A percentile compares a stretch with the other conserved stretches of the same genome.
phyloP scores from a whole-genome alignment of 805 yeast genomes.

The Zygotorulaspora danielsina region DNA sequence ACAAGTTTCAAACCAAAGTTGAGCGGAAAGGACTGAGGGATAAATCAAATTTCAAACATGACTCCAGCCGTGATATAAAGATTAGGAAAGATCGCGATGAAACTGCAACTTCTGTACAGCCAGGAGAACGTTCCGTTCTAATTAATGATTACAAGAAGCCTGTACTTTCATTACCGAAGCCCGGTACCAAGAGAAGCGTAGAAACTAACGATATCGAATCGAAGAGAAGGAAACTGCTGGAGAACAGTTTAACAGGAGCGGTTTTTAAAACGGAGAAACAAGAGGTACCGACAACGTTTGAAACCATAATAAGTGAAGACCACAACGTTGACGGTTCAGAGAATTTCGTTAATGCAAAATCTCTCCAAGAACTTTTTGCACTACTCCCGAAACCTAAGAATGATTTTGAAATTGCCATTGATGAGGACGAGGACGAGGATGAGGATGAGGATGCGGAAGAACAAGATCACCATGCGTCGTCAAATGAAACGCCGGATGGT shows the following conservation, averaged over 20 bases:
- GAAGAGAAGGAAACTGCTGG: slow-evolving; percentile 28
- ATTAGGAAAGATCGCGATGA: slow-evolving; percentile 1
- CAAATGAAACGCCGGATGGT: too few relatives aligned
- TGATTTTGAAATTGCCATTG: slow-evolving; percentile 42
- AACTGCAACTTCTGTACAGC: neutral
- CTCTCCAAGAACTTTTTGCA: slow-evolving; percentile 26
- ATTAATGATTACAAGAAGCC: slow-evolving; percentile 25
- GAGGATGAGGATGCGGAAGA: too few relatives aligned
- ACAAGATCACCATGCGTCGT: too few relatives aligned
- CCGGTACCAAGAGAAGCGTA: slow-evolving; percentile 25
- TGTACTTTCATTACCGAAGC: slow-evolving; percentile 36
- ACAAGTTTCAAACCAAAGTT: slow-evolving; percentile 43
- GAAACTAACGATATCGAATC: slow-evolving; percentile 27
- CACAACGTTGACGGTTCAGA: too few relatives aligned
- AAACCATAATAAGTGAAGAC: too few relatives aligned
- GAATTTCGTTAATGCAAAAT: too few relatives aligned
- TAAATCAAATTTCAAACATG: slow-evolving; percentile 16
- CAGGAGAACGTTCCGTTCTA: slow-evolving; percentile 15
- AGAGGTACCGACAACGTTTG: slow-evolving; percentile 10
- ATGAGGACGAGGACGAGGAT: slow-evolving; percentile 33
- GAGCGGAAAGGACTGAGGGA: slow-evolving; percentile 43
- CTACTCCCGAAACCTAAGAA: slow-evolving; percentile 42
- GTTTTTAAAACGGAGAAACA: slow-evolving; percentile 7
- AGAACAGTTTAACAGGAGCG: slow-evolving; percentile 10
- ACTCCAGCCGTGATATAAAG: neutral